Conservation (phyloP, 805 yeast genomes). For the Starmerella geochares region DNA sequence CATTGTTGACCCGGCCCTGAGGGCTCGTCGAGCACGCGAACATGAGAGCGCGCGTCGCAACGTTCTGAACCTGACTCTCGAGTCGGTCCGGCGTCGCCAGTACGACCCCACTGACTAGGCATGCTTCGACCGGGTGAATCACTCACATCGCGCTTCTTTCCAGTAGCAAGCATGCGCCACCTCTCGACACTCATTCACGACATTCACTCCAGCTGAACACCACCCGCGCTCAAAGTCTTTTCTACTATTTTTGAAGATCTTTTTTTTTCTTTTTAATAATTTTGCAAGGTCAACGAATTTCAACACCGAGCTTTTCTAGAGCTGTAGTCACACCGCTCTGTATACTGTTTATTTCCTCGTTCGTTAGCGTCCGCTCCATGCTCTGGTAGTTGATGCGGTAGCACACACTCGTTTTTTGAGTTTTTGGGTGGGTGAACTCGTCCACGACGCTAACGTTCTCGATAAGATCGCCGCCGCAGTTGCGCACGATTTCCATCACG, state of each 20-base stretch:
- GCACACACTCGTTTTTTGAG: conserved; percentile 66
- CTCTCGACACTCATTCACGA: too few species aligned
- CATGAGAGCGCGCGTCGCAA: background rate
- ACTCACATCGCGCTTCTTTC: too few species aligned
- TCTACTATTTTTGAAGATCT: too few species aligned
- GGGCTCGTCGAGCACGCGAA: background rate
- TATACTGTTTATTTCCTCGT: conserved; percentile 66
- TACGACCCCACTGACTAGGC: too few species aligned
- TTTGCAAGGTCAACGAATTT: conserved; percentile 36
- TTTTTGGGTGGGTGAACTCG: conserved; percentile 76
- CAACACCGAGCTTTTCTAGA: conserved; percentile 48
- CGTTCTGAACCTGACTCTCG: background rate
- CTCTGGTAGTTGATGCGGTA: conserved; percentile 88
- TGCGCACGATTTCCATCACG: conserved; percentile 82
- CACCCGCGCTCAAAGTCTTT: too few species aligned
- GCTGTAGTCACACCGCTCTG: conserved; percentile 55
- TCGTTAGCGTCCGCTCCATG: conserved; percentile 86
- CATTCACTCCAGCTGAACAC: too few species aligned
- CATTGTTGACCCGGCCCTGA: background rate
- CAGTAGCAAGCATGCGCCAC: too few species aligned
- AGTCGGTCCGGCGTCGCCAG: background rate
- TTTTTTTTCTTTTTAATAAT: background rate
- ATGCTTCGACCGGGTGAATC: too few species aligned
- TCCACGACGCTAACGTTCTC: conserved; percentile 76
- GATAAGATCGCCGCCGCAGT: conserved; percentile 71